Percentiles rank a stretch among this genome's conserved stretches.
Conservation (phyloP, 2,329 filamentous ascomycete species). For the Penicillium sp. region DNA sequence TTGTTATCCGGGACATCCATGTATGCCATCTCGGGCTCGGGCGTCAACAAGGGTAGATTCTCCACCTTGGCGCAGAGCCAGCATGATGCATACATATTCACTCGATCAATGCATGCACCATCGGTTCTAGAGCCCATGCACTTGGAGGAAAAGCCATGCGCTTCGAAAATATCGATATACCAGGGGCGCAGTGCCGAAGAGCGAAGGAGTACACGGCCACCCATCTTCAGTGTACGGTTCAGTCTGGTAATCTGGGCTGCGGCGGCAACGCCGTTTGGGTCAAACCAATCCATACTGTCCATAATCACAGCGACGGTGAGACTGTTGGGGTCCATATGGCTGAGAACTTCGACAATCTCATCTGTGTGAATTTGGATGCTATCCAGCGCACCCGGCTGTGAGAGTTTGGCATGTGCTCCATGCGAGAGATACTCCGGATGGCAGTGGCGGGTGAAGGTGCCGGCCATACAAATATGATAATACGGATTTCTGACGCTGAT, state of each 20-base stretch:
- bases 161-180: not conserved
- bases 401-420: not conserved
- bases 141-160: not conserved
- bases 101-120: not conserved
- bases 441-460: not conserved
- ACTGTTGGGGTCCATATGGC: not conserved
- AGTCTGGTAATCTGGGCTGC: not conserved
- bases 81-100: conserved; percentile 56
- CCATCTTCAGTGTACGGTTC: not conserved
- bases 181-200: not conserved
- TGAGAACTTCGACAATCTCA: not conserved
- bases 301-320: not conserved
- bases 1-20: not conserved
- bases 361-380: not conserved
- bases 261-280: not conserved
- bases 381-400: not conserved
- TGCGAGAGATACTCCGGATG: not conserved
- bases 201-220: not conserved
- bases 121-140: not conserved
- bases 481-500: not conserved
- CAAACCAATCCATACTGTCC: not conserved
- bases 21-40: not conserved
- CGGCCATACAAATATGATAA: not conserved
- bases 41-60: not conserved
- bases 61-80: conserved; percentile 65